Percentiles rank a stretch among this genome's conserved stretches.
Conservation (phyloP, 805 yeast genomes). For the Lipomyces chichibuensis region DNA sequence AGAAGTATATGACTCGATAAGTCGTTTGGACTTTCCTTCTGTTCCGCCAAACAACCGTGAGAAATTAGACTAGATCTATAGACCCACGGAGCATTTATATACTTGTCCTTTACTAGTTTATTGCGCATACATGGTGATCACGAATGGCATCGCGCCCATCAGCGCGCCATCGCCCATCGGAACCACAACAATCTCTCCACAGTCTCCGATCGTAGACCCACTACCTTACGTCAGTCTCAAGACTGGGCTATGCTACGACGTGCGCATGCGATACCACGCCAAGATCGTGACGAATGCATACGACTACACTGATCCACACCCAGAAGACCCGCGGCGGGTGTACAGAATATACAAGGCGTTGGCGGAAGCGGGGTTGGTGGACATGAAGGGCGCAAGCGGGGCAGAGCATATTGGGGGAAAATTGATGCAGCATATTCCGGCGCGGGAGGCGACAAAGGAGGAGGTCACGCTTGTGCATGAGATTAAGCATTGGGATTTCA, state of each 20-base stretch:
- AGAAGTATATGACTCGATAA: not conserved
- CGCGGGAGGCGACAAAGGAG: conserved; percentile 82
- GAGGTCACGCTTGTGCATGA: conserved; percentile 89
- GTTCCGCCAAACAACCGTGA: not conserved
- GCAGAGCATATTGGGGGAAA: conserved; percentile 73
- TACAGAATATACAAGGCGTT: conserved; percentile 89
- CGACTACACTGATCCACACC: conserved; percentile 97
- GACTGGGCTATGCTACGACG: conserved; percentile 95
- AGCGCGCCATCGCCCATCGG: not conserved
- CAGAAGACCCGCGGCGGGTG: conserved; percentile 96
- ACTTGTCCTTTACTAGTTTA: too few species aligned
- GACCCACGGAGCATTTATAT: too few species aligned
- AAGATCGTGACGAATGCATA: conserved; percentile 87
- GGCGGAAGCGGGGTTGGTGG: conserved; percentile 90
- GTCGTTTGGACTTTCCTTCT: not conserved
- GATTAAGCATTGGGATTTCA: conserved; percentile 71
- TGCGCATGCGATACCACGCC: conserved; percentile 96
- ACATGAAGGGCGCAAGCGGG: conserved; percentile 74
- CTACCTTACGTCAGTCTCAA: conserved; percentile 47
- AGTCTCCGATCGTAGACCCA: conserved; percentile 11
- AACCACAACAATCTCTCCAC: not conserved
- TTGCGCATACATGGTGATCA: conserved; percentile 1
- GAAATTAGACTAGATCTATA: not conserved
- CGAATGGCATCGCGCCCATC: not conserved
- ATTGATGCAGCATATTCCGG: conserved; percentile 84